Base-by-base conservation (phyloP, 495 filamentous ascomycete species). In the Penicillium herquei region DNA sequence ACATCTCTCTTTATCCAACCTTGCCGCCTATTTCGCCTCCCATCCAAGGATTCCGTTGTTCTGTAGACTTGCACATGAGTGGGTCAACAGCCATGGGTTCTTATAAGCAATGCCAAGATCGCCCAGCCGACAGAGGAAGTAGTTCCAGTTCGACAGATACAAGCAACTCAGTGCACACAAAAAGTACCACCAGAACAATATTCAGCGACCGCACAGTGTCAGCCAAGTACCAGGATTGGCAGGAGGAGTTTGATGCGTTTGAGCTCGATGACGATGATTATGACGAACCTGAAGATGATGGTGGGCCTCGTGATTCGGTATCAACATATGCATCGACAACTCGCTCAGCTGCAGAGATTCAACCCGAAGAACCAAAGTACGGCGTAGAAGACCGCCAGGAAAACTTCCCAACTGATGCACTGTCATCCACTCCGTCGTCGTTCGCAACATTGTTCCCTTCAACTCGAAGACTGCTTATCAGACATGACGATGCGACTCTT, bases 381-480 rank as follows among this genome's bases (percentile, higher is more conserved):
- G 75, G 82, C 52, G 78, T 91, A 32, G 84, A 86, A 9, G 79
- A 84, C 21, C 85, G 88, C 26, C 76, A 82, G 42, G 86, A 87
- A 21, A 68, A 80, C 39, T 78, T 83, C 58, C 78, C 84, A 41
- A 72, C 84, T 50, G 81, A 85, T 55, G 84, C 86, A 11, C 76
- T 89, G 13, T 78, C 89, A 5, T 90, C 92, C 7, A 94, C 84
- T 26, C 88, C 94, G 11, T 77, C 85, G 14, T 88, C 91, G 50
- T 98, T 98, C 67, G 88, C 89, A 37, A 81, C 85, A 55, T 81
- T 92, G 59, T 98, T 96, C 69, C 93, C 94, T 10, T 93, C 93
- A 9, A 78, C 86, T 32, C 83, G 90, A 61, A 82, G 87, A 44
- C 73, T 98, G 31, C 81, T 81, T 39, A 94, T 98, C 63, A 84